Evolutionary conservation across 2,329 filamentous ascomycete species (phyloP), one percentile per base, ranked within the genome.

Genomic region (Geosmithia putterillii): DNA sequence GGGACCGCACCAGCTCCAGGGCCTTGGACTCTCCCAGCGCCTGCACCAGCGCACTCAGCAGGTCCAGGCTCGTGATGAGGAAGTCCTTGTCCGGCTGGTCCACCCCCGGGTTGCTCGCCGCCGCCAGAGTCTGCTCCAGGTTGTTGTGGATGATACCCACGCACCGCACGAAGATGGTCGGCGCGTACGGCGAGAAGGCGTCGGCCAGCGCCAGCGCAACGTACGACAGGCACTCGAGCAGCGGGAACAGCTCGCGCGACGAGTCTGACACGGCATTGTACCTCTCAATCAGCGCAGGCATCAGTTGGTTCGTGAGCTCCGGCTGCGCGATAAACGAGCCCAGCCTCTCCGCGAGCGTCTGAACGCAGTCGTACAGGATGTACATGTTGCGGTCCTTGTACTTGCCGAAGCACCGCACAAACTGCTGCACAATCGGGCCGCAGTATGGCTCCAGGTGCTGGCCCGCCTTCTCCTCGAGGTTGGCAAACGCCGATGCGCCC

Each of bases 351-450:
- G 92, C 92, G 45, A 98, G 70, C 1, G 92, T 98, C 66, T 98
- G 92, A 28, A 98, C 86, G 61, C 92, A 96, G 65, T 98, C 92
- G 66, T 98, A 98, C 28, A 98, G 76, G 44, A 96, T 94, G 67
- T 94, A 95, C 79, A 96, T 95, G 67, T 98, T 98, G 55, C 87
- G 83, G 63, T 96, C 90, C 72, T 98, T 96, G 76, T 96, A 98
- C 63, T 85, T 88, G 43, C 72, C 76, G 63, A 98, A 98, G 62
- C 92, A 98, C 47, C 76, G 73, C 42, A 95, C 88, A 56, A 90
- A 96, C 59, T 96, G 92, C 48, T 81, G 82, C 43, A 96, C 78
- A 54, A 98, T 96, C 21, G 89, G 86, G 22, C 82, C 75, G 54
- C 86, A 89, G 64, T 95, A 98, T 0, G 86, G 86, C 49, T 82